Conservation (phyloP, 2,329 filamentous ascomycete genomes). For the Pseudogymnoascus sp. region DNA sequence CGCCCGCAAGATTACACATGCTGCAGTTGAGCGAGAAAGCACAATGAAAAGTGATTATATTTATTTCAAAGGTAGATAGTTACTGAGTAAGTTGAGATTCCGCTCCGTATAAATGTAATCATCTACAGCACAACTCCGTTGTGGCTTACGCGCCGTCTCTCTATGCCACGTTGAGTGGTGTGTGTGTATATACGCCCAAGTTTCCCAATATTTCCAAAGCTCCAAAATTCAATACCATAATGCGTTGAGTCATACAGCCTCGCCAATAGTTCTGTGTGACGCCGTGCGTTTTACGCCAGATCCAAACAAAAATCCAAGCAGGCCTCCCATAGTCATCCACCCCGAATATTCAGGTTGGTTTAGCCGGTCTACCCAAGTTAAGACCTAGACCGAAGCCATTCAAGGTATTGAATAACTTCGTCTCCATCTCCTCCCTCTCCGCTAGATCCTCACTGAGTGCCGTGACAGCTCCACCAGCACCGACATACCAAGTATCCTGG, state of each 20-base stretch:
- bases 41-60: background rate
- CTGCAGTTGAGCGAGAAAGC: no score
- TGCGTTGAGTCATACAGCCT: background rate
- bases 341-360: background rate
- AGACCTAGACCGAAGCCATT: background rate
- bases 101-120: background rate
- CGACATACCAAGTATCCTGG: constrained; percentile 60
- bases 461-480: constrained; percentile 86
- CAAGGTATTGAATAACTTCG: constrained; percentile 43
- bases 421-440: constrained; percentile 87
- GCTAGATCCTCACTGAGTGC: constrained; percentile 70
- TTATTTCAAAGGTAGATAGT: background rate
- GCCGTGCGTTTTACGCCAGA: background rate
- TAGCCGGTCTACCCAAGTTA: background rate
- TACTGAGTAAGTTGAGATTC: background rate
- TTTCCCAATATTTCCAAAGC: background rate
- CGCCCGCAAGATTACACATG: background rate
- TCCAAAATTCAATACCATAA: background rate
- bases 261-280: background rate
- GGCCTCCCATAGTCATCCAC: background rate
- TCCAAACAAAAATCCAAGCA: background rate
- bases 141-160: background rate
- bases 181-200: background rate
- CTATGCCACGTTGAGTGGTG: constrained; percentile 6
- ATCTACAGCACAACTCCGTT: background rate